Percentiles rank a stretch among this genome's conserved stretches.
Evolutionary conservation across 2,329 filamentous ascomycete genomes (phyloP).

Genomic region (Shiraia sp.): DNA sequence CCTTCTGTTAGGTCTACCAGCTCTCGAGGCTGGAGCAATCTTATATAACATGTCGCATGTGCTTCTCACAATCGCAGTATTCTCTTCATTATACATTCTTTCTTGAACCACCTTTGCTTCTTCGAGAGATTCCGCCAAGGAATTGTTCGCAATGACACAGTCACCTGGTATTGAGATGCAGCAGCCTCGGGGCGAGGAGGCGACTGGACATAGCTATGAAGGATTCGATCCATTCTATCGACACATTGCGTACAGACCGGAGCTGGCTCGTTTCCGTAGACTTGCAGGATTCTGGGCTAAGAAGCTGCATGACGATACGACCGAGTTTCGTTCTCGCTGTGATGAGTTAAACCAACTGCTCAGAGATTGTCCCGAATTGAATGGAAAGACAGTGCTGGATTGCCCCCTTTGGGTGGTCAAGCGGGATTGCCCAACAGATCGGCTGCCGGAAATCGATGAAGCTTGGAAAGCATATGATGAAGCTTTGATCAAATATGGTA

Average conservation of each 20-base stretch:
- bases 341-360: slow-evolving; percentile 2
- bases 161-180: not conserved
- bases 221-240: slow-evolving; percentile 5
- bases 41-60: too few relatives aligned
- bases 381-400: slow-evolving; percentile 5
- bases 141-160: not conserved
- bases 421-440: not conserved
- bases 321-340: slow-evolving; percentile 1
- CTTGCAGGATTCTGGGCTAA: slow-evolving; percentile 7
- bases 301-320: slow-evolving; percentile 10
- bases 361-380: not conserved
- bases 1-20: too few relatives aligned
- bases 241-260: slow-evolving; percentile 5
- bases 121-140: too few relatives aligned
- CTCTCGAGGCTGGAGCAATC: too few relatives aligned
- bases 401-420: slow-evolving; percentile 3
- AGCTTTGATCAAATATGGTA: slow-evolving; percentile 5
- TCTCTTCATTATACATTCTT: too few relatives aligned
- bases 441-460: not conserved
- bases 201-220: not conserved
- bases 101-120: too few relatives aligned
- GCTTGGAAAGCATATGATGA: slow-evolving; percentile 6
- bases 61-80: too few relatives aligned
- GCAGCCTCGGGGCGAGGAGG: not conserved
- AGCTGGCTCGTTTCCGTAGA: slow-evolving; percentile 5